phyloP scores from a whole-genome alignment of 495 filamentous ascomycete genomes.

The Annulohypoxylon bovei region DNA sequence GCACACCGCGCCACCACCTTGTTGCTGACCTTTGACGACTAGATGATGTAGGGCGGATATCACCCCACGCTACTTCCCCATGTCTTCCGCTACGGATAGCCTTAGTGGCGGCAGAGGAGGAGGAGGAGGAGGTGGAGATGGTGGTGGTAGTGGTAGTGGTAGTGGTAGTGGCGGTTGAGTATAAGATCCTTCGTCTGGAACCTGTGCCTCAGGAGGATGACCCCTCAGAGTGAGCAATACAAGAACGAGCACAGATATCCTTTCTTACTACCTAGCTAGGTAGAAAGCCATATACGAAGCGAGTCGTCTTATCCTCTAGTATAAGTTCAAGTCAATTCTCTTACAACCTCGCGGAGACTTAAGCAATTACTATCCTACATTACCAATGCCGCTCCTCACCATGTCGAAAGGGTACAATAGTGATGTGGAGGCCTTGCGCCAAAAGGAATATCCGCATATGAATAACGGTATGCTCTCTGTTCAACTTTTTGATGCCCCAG shows the following conservation, averaged over 20 bases:
- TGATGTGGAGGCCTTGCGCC: conserved; percentile 54
- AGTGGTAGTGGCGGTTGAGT: conserved; percentile 14
- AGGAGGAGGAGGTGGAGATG: conserved; percentile 12
- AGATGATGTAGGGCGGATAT: conserved; percentile 44
- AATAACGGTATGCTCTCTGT: conserved; percentile 49
- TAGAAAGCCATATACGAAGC: not conserved
- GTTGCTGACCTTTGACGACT: conserved; percentile 40
- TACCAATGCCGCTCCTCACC: conserved; percentile 34
- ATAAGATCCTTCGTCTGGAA: conserved; percentile 35
- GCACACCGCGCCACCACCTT: conserved; percentile 38
- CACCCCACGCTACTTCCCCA: conserved; percentile 41
- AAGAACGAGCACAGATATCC: conserved; percentile 20
- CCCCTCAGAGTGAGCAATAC: conserved; percentile 5
- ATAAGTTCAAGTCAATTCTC: conserved; percentile 2
- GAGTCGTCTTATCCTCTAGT: not conserved
- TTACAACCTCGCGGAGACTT: not conserved
- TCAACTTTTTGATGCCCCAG: not conserved
- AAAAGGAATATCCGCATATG: conserved; percentile 61
- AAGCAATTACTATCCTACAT: not conserved
- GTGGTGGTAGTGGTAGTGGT: conserved; percentile 4
- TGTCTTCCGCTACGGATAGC: conserved; percentile 30
- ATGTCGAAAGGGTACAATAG: conserved; percentile 48
- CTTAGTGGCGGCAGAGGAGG: conserved; percentile 28
- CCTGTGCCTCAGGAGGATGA: conserved; percentile 11
- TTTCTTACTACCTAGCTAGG: conserved; percentile 1